Base-by-base conservation (phyloP, 768 basidiomycete genomes). In the Suillus placidus region DNA sequence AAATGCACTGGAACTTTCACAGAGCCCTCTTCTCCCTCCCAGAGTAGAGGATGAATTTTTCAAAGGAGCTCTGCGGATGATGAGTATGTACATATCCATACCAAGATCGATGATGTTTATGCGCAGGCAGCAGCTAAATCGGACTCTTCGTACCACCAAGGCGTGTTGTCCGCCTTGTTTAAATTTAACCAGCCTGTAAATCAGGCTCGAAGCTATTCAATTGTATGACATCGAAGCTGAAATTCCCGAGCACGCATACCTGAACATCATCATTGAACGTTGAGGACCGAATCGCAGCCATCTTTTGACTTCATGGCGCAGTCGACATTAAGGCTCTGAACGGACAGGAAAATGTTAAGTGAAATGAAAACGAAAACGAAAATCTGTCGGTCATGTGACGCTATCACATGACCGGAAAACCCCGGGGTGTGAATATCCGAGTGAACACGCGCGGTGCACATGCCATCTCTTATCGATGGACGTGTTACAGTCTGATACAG, bases 301-400 rank as follows among this genome's bases (percentile, higher is more conserved):
- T 95, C 20, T 96, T 97, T 76, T 86, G 89, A 43, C 83, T 96
- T 6, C 96, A 96, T 72, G 95, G 95, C 8, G 95, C 95, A 4
- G 87, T 97, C 1, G 88, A 95, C 68, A 89, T 90, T n/a, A n/a
- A n/a, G n/a, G n/a, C n/a, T n/a, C n/a, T n/a, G n/a, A n/a, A n/a
- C n/a, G n/a, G n/a, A n/a, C n/a, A n/a, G n/a, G n/a, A n/a, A n/a
- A n/a, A n/a, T n/a, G n/a, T n/a, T n/a, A n/a, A n/a, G n/a, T n/a
- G n/a, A n/a, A n/a, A n/a, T n/a, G n/a, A n/a, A n/a, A n/a, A n/a
- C n/a, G n/a, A n/a, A n/a, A n/a, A n/a, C n/a, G n/a, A n/a, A n/a
- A n/a, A n/a, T n/a, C n/a, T n/a, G n/a, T n/a, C n/a, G n/a, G n/a
- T n/a, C n/a, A n/a, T n/a, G n/a, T n/a, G n/a, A n/a, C n/a, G n/a